Percentiles rank a stretch among this genome's conserved stretches.
Evolutionary conservation across 73 alveolate species (phyloP).

Genomic region (Stentor roeselii): DNA sequence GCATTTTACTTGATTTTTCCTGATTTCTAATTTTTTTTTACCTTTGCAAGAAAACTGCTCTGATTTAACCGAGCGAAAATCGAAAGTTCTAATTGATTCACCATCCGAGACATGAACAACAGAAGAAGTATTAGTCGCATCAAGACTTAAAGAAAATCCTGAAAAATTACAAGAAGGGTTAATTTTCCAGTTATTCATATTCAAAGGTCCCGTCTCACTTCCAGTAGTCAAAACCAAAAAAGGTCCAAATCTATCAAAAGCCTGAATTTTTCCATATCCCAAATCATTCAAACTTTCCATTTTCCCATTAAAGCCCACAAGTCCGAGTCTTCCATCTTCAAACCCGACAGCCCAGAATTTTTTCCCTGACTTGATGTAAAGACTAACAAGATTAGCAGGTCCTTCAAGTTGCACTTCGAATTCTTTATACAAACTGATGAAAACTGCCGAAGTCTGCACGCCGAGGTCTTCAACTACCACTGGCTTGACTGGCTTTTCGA

Average conservation of each 20-base stretch:
- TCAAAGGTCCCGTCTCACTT: background rate
- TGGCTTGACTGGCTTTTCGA: background rate
- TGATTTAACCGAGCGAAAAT: background rate
- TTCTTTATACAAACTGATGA: background rate
- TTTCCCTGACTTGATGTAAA: background rate
- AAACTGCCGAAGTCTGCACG: background rate
- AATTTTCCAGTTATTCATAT: background rate
- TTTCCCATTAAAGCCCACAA: background rate
- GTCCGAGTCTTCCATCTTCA: background rate
- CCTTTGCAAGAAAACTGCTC: background rate
- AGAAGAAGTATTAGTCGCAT: background rate
- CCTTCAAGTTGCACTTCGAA: background rate
- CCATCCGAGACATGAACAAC: background rate
- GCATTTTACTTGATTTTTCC: too few species aligned
- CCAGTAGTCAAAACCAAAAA: background rate
- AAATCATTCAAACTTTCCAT: background rate
- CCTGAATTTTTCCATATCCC: background rate
- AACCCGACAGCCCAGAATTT: background rate
- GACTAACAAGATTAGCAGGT: background rate
- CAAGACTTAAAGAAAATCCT: background rate
- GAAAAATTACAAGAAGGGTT: background rate
- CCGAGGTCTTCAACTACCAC: background rate
- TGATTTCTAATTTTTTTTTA: background rate
- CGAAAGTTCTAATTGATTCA: background rate
- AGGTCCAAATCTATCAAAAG: slow-evolving; percentile 4